Conservation (phyloP, 305 asterid genomes). For the Fraxinus nigra region DNA sequence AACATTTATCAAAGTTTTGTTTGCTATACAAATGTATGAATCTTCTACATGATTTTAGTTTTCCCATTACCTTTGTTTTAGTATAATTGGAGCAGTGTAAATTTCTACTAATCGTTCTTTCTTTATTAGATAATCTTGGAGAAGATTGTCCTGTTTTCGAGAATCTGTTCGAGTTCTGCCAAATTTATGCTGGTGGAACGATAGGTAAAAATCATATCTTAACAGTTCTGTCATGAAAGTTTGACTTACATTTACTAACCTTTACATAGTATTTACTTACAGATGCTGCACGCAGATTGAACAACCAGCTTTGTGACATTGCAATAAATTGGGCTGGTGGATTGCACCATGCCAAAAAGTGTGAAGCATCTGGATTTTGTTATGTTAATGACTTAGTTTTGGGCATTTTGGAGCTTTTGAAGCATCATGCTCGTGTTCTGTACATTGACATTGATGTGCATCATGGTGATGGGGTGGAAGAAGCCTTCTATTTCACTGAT, state of each 20-base stretch:
- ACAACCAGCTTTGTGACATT: slow-evolving; percentile 79
- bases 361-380: slow-evolving; percentile 99
- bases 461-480: slow-evolving; percentile 99
- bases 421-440: slow-evolving; percentile 89
- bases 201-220: slow-evolving; percentile 58
- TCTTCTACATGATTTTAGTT: slow-evolving; percentile 1
- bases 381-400: slow-evolving; percentile 91
- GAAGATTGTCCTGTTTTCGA: slow-evolving; percentile 98
- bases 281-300: slow-evolving; percentile 98
- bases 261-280: slow-evolving; percentile 25
- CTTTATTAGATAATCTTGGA: slow-evolving; percentile 79
- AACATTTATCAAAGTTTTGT: neutral
- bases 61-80: neutral
- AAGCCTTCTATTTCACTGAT: slow-evolving; percentile 94
- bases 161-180: slow-evolving; percentile 93
- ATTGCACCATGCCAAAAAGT: slow-evolving; percentile 97
- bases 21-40: neutral
- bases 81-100: neutral
- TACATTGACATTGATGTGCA: slow-evolving; percentile 98
- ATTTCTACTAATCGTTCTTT: slow-evolving; percentile 17
- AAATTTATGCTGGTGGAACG: slow-evolving; percentile 97
- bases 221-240: slow-evolving; percentile 5
- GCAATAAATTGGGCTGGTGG: slow-evolving; percentile 99
- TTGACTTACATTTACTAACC: slow-evolving; percentile 23
- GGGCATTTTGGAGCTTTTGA: slow-evolving; percentile 95